These are phyloP conservation scores for Gypsophila paniculata DNA, from an alignment of 179 eudicot genomes.

Conservation along the genomic window DNA sequence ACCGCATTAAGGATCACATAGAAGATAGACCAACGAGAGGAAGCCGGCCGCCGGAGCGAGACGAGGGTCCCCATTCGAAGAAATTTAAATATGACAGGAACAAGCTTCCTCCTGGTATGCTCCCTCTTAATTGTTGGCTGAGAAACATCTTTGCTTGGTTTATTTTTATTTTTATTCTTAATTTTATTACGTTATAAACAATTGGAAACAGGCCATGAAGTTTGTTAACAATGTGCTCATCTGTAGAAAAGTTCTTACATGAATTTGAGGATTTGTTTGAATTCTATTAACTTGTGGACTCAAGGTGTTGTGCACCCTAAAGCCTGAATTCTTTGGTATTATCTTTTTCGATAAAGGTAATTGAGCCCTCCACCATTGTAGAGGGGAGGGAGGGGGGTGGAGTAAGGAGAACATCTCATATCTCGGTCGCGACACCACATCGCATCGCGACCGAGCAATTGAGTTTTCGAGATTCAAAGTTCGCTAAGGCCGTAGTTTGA, in stretches of 20 bases:
- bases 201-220: neutral
- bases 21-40: slow-evolving; percentile 57
- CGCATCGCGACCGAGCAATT: too few species aligned
- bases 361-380: neutral
- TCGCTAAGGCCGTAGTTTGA: too few species aligned
- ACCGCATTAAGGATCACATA: slow-evolving; percentile 53
- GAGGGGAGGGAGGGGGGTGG: neutral
- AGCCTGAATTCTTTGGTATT: too few species aligned
- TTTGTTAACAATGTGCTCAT: neutral
- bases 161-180: too few species aligned
- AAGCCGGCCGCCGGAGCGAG: slow-evolving; percentile 37
- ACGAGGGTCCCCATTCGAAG: slow-evolving; percentile 48
- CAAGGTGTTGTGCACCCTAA: slow-evolving; percentile 1
- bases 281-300: too few species aligned
- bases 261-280: too few species aligned
- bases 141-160: slow-evolving; percentile 3
- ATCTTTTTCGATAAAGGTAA: neutral
- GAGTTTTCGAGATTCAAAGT: too few species aligned
- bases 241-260: neutral
- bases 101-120: slow-evolving; percentile 82
- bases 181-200: neutral
- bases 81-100: slow-evolving; percentile 43
- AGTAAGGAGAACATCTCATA: neutral
- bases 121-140: slow-evolving; percentile 7
- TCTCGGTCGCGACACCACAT: neutral